phyloP scores from a whole-genome alignment of 371 early-diverging fungal species.

The Mortierella polycephala region DNA sequence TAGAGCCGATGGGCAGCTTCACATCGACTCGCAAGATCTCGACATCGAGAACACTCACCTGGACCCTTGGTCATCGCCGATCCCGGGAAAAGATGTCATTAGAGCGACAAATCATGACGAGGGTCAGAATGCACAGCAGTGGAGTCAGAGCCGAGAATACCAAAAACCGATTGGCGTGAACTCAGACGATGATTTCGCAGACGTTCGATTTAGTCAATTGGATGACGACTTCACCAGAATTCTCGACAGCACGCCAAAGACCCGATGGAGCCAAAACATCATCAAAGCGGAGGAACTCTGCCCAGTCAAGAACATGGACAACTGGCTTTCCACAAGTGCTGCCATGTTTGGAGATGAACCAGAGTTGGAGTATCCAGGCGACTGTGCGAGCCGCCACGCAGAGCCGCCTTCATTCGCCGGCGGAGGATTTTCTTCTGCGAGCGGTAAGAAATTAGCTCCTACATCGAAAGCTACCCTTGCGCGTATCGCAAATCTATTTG shows the following conservation, averaged over 20 bases:
- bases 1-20: too few species aligned
- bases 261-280: not conserved
- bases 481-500: conserved; percentile 7
- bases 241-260: conserved; percentile 12
- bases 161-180: not conserved
- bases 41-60: conserved; percentile 2
- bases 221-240: conserved; percentile 33
- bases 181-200: conserved; percentile 32
- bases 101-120: not conserved
- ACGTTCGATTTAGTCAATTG: conserved; percentile 37
- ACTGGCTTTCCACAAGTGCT: conserved; percentile 18
- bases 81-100: not conserved
- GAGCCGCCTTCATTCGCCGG: not conserved
- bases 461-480: conserved; percentile 5
- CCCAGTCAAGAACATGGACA: not conserved
- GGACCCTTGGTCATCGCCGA: conserved; percentile 14
- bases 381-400: not conserved
- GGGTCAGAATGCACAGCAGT: not conserved
- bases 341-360: conserved; percentile 6
- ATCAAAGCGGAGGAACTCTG: not conserved
- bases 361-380: not conserved
- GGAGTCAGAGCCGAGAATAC: not conserved
- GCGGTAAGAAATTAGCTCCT: conserved; percentile 8
- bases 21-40: conserved; percentile 12
- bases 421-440: conserved; percentile 22